Conservation (phyloP, 2,329 filamentous ascomycete species). For the Amphichorda felina region DNA sequence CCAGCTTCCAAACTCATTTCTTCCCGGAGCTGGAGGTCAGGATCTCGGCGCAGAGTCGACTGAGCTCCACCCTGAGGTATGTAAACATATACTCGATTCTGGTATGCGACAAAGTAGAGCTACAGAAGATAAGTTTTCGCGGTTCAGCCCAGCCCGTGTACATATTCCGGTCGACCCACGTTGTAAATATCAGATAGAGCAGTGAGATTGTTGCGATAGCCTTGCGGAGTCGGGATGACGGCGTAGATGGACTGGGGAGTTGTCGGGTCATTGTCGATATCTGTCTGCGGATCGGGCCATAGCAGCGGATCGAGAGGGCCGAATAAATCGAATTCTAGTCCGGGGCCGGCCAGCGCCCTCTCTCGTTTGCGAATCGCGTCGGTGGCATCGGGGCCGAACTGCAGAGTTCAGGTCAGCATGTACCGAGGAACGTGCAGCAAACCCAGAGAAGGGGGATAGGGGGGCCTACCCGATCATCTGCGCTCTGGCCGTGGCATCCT, state of each 20-base stretch:
- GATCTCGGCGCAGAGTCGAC: conserved; percentile 31
- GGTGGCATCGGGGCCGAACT: conserved; percentile 25
- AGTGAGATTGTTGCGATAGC: conserved; percentile 42
- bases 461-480: conserved; percentile 18
- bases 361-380: conserved; percentile 22
- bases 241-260: conserved; percentile 13
- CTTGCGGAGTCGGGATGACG: conserved; percentile 20
- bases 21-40: conserved; percentile 38
- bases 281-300: conserved; percentile 6
- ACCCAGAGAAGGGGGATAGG: neutral
- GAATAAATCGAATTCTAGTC: neutral
- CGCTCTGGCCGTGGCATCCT: conserved; percentile 24
- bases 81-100: conserved; percentile 45
- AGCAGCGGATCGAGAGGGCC: neutral
- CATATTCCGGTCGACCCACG: conserved; percentile 17
- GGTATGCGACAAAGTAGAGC: conserved; percentile 51
- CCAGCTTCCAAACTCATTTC: conserved; percentile 25
- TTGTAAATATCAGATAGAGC: conserved; percentile 46
- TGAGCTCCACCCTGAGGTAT: conserved; percentile 30
- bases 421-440: neutral
- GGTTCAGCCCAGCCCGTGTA: neutral
- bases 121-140: conserved; percentile 9
- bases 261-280: conserved; percentile 9
- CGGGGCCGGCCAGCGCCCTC: too few species aligned
- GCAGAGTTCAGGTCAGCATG: neutral